Conservation (phyloP, 1,284 basidiomycete species). For the Takashimella tepidaria region DNA sequence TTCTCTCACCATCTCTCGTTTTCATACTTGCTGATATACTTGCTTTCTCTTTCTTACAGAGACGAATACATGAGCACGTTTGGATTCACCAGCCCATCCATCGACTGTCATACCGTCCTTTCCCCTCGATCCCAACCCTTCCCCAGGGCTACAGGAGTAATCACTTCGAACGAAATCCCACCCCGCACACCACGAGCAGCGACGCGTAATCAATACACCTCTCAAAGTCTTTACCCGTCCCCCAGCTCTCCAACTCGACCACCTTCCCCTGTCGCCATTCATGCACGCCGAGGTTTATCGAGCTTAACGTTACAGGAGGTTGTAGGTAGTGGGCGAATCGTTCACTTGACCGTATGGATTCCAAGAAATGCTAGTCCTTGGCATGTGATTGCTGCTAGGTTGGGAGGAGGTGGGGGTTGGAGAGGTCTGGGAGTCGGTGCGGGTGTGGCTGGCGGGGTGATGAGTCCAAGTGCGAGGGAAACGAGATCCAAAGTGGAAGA, state of each 20-base stretch:
- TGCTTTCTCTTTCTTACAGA: slow-evolving; percentile 14
- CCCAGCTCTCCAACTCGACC: slow-evolving; percentile 1
- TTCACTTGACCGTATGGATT: slow-evolving; percentile 22
- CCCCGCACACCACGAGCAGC: neutral
- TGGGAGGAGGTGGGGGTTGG: slow-evolving; percentile 25
- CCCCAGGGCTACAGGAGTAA: neutral
- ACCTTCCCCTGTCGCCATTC: neutral
- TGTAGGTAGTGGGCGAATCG: slow-evolving; percentile 3
- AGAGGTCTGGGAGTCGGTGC: neutral
- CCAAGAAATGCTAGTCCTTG: slow-evolving; percentile 26
- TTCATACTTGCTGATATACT: too few species aligned
- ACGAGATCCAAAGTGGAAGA: slow-evolving; percentile 15
- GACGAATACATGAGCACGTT: slow-evolving; percentile 24
- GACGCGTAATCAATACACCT: neutral
- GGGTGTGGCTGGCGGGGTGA: neutral
- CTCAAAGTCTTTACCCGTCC: neutral
- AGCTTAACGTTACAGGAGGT: neutral
- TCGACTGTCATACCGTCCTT: neutral
- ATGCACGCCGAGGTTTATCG: neutral
- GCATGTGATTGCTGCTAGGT: slow-evolving; percentile 26
- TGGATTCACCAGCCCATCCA: slow-evolving; percentile 6
- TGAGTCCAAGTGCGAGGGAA: neutral
- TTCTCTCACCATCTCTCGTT: too few species aligned
- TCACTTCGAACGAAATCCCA: neutral
- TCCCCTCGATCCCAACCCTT: neutral